A percentile compares a stretch with the other conserved stretches of the same genome.
phyloP scores from a whole-genome alignment of 345 rosid genomes.

The Acer saccharum region DNA sequence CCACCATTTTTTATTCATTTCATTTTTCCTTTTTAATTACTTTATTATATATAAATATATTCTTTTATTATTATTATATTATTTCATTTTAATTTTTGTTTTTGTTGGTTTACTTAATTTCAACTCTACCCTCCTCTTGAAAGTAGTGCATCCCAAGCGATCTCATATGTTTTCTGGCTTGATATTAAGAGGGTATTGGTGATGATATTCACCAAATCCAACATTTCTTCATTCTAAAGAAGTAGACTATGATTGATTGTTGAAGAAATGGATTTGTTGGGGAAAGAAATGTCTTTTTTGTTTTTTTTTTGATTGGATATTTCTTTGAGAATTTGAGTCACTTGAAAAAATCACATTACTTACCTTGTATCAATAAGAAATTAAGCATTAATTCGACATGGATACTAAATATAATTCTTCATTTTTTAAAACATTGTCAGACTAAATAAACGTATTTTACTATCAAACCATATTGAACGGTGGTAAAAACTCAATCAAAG shows the following conservation, averaged over 20 bases:
- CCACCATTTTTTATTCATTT: conserved; percentile 5
- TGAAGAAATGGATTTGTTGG: background rate
- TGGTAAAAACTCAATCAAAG: too few species aligned
- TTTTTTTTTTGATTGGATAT: background rate
- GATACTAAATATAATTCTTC: too few species aligned
- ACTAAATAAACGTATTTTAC: too few species aligned
- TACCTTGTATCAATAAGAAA: background rate
- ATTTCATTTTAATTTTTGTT: too few species aligned
- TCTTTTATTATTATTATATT: too few species aligned
- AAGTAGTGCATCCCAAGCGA: conserved; percentile 36
- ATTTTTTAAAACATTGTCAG: too few species aligned
- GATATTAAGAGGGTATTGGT: conserved; percentile 12
- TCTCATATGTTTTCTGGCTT: background rate
- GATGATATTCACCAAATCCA: conserved; percentile 21
- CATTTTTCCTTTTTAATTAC: too few species aligned
- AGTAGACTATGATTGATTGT: conserved; percentile 20
- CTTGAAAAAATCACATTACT: too few species aligned
- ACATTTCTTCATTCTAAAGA: conserved; percentile 31
- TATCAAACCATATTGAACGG: too few species aligned
- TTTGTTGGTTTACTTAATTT: conserved; percentile 17
- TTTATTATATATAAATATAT: too few species aligned
- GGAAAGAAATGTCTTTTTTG: background rate
- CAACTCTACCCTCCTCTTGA: conserved; percentile 17
- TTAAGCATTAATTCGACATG: too few species aligned
- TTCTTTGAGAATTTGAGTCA: background rate